Evolutionary conservation across 805 yeast genomes (phyloP).

Genomic region (Sugiyamaella qingdaonensis): DNA sequence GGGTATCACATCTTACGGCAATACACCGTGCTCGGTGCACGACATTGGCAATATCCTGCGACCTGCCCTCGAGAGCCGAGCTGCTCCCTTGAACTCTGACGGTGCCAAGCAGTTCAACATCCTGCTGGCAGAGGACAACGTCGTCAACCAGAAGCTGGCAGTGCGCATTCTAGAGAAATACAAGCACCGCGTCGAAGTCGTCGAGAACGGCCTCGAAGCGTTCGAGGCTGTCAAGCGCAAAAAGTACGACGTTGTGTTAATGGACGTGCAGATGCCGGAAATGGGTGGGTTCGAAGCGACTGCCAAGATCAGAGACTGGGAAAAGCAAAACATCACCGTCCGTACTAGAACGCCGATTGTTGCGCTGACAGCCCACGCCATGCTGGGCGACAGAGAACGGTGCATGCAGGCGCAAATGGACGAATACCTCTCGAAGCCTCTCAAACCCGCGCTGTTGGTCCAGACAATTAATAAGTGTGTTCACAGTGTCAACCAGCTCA

Average conservation of each 20-base stretch:
- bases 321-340: slow-evolving; percentile 67
- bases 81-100: slow-evolving; percentile 74
- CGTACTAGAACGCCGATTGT: slow-evolving; percentile 80
- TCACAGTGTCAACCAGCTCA: slow-evolving; percentile 42
- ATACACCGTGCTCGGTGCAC: slow-evolving; percentile 77
- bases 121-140: slow-evolving; percentile 79
- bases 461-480: slow-evolving; percentile 85
- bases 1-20: slow-evolving; percentile 85
- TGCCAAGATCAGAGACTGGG: slow-evolving; percentile 83
- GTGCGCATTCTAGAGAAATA: slow-evolving; percentile 80
- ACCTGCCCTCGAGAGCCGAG: slow-evolving; percentile 80
- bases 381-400: slow-evolving; percentile 87
- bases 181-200: slow-evolving; percentile 80
- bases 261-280: slow-evolving; percentile 95
- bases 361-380: slow-evolving; percentile 89
- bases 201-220: slow-evolving; percentile 82
- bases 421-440: slow-evolving; percentile 82
- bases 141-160: slow-evolving; percentile 83
- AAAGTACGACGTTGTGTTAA: slow-evolving; percentile 73
- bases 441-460: slow-evolving; percentile 74
- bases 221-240: slow-evolving; percentile 65
- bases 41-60: slow-evolving; percentile 79
- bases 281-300: slow-evolving; percentile 96
- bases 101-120: slow-evolving; percentile 72
- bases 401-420: slow-evolving; percentile 90